Evolutionary conservation across 768 basidiomycete species (phyloP), one percentile per base, ranked within the genome.

Genomic region (Boletus vinaceobasis): DNA sequence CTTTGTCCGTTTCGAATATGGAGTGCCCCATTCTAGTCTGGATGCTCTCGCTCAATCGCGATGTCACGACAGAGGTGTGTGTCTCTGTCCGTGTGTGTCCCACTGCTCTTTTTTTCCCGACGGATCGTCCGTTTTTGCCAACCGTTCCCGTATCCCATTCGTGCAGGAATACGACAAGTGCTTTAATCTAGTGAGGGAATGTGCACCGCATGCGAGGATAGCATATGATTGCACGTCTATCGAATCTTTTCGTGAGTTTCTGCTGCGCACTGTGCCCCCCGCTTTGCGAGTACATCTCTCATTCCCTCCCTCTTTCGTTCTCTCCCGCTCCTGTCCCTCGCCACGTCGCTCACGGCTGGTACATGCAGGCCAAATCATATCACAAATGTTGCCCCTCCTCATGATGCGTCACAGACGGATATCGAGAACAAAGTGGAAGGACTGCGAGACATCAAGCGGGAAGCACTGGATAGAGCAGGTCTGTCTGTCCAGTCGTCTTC

Each of bases 391-490:
- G 10, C 89, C 89, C 0, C 74, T 90, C 13, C 83, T 90, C 61
- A 90, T 91, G 89, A 90, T 90, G 89, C 75, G 88, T 15, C 89
- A 90, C 68, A 77, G 88, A 52, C 83, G 89, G 37, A 87, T 90
- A 70, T 87, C 89, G 2, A 77, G 88, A 19, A 72, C 84, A 13
- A 84, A 86, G 58, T 91, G 89, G 89, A 76, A 78, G 55, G 88
- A 89, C 58, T 78, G 78, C 52, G 70, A 75, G 26, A 86, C 80
- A 0, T 60, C 74, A 1, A 80, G 74, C 40, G 88, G 88, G 40
- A 90, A 90, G 60, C 87, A 86, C 58, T 90, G 87, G 86, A 91
- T 91, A 52, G 88, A 90, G 61, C 87, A 87, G 77, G 86, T 86
- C 56, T 38, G 74, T 64, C 52, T n/a, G 17, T 31, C 50, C 17